Base-by-base conservation (phyloP, 148 eudicot genomes). In the Nepenthes mirabilis region DNA sequence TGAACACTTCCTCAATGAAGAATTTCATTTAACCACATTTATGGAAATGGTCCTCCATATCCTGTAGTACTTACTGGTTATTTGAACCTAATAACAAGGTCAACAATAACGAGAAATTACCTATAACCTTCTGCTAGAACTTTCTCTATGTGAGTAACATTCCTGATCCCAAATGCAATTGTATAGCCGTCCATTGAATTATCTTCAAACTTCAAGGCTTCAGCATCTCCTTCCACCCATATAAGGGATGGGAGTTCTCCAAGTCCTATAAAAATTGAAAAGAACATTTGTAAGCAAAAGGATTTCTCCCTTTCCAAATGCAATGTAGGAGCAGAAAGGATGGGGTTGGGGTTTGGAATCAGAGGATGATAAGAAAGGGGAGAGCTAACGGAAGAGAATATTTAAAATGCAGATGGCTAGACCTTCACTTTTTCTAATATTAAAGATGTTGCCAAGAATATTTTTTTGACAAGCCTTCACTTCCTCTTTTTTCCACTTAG, bases 181-280 rank as follows among this genome's bases (percentile, higher is more conserved):
- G 98, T 88, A 67, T 86, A 93, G 59, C 95, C 95, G 62, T 93
- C 98, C 96, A 93, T 83, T 32, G 98, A 83, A 68, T 75, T 60
- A 65, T 86, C 83, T 67, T 82, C 91, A 66, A 93, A 86, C 62
- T 66, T 75, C 66, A 93, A 71, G 47, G 86, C 77, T 80, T 86
- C 95, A 45, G 98, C 98, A 76, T 93, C 95, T 62, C 96, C 98
- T 73, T 93, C 91, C 65, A 93, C 87, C 98, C 98, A 93, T 65
- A 82, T 56, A 48, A 93, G 84, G 43, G 96, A 82, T 57, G 65
- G 68, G 37, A 77, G 70, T 53, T 72, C 75, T 40, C 77, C 86
- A 53, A 83, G 70, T 65, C 95, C 98, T 93, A 43, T 60, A 77
- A 34, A 52, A 13, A 52, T 54, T 52, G 7, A 56, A 65, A 59